Evolutionary conservation across 306 rosid species (phyloP).

Genomic region (Begonia loranthoides): DNA sequence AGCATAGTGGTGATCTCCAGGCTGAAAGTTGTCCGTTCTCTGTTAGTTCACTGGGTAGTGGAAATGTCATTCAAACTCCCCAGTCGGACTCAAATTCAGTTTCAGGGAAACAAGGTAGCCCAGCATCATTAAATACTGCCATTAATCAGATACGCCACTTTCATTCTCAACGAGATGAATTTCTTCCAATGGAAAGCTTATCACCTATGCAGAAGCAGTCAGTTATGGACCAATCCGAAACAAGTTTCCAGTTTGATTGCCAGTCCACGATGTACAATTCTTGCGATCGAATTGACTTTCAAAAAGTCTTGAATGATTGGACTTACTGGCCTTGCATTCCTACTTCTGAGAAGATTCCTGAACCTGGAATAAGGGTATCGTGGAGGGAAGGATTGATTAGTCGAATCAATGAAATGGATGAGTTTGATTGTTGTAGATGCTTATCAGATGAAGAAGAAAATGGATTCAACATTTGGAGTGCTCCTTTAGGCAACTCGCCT

Average conservation of each 20-base stretch:
- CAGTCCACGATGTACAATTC: constrained; percentile 35
- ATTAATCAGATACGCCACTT: constrained; percentile 18
- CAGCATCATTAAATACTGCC: constrained; percentile 23
- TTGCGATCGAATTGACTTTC: constrained; percentile 37
- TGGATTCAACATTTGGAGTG: constrained; percentile 8
- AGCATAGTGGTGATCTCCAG: constrained; percentile 11
- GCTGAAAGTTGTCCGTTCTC: constrained; percentile 55
- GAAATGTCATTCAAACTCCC: constrained; percentile 70
- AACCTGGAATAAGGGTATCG: constrained; percentile 55
- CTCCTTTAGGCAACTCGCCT: constrained; percentile 17
- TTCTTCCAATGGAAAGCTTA: constrained; percentile 23
- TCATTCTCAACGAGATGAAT: constrained; percentile 25
- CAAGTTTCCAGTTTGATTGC: constrained; percentile 67
- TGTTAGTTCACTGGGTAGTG: constrained; percentile 37
- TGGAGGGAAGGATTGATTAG: constrained; percentile 65
- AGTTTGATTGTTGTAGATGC: constrained; percentile 62
- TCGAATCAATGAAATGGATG: constrained; percentile 47
- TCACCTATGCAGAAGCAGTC: constrained; percentile 19
- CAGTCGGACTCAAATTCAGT: constrained; percentile 33
- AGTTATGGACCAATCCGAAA: constrained; percentile 32
- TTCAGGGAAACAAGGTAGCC: constrained; percentile 25
- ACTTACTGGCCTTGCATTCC: constrained; percentile 39
- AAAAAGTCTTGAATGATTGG: constrained; percentile 29
- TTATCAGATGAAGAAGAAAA: constrained; percentile 72
- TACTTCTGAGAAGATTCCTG: constrained; percentile 29